Conservation (phyloP, 306 rosid species). For the Gastrolobium bilobum region DNA sequence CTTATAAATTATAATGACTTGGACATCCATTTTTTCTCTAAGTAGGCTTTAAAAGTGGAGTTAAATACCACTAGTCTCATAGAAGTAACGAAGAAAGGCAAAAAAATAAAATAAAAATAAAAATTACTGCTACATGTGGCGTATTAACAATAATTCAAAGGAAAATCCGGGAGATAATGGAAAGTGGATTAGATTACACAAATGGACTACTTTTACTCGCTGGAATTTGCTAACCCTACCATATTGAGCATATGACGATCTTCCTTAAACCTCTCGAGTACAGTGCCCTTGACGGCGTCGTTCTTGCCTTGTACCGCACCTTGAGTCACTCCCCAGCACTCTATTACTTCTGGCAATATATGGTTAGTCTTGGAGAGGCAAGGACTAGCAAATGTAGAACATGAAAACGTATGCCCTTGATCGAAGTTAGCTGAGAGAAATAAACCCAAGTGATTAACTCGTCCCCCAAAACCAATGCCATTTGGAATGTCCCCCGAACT, state of each 20-base stretch:
- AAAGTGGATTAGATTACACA: not conserved
- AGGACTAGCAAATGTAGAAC: slow-evolving; percentile 92
- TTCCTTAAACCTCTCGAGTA: slow-evolving; percentile 89
- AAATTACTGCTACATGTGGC: not conserved
- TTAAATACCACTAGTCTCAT: too few species aligned
- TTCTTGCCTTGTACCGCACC: slow-evolving; percentile 59
- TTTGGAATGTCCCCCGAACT: slow-evolving; percentile 91
- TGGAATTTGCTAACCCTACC: slow-evolving; percentile 94
- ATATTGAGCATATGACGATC: slow-evolving; percentile 73
- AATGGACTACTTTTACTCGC: slow-evolving; percentile 58
- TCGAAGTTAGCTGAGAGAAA: slow-evolving; percentile 83
- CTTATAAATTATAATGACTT: too few species aligned
- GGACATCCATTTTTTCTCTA: too few species aligned
- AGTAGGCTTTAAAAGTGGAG: too few species aligned
- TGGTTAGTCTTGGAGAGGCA: slow-evolving; percentile 77
- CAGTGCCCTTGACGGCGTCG: slow-evolving; percentile 53
- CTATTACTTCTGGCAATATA: slow-evolving; percentile 82
- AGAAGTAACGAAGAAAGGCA: too few species aligned
- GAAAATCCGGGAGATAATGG: not conserved
- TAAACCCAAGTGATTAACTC: slow-evolving; percentile 78
- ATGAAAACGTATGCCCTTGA: slow-evolving; percentile 80
- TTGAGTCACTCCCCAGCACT: slow-evolving; percentile 87
- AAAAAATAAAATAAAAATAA: not conserved
- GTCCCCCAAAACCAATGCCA: slow-evolving; percentile 94
- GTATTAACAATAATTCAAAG: slow-evolving; percentile 19